Base-by-base conservation (phyloP, 257 asterid species). In the Forsythia suspensa region DNA sequence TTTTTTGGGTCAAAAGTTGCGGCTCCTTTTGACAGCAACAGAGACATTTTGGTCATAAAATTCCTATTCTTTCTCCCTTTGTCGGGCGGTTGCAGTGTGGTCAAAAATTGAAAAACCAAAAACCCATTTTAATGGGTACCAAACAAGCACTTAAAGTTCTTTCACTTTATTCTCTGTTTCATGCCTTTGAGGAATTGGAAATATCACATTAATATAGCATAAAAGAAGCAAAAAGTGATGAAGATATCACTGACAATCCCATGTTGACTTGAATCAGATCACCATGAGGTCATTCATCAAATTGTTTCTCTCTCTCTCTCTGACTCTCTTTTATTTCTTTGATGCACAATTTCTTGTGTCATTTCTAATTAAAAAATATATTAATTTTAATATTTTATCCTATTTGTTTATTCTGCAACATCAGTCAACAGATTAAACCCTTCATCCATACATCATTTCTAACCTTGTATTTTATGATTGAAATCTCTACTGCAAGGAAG, bases 371-470 rank as follows among this genome's bases (percentile, higher is more conserved):
- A 6, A 46, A 75, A 20, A 59, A 46, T n/a, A 39, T 37, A 48
- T 6, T 7, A 29, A 48, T 42, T 41, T 29, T 29, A 29, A 29
- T 29, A 29, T 29, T 29, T 40, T 6, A 41, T 52, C 61, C 55
- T 69, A 61, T 18, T 5, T 36, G 4, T 37, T 38, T 20, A 37
- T 37, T 34, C 77, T 39, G 57, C 46, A 8, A 78, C 41, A 74
- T 51, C 76, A 63, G 59, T 74, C 65, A 61, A 70, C 11, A 77
- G 57, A 78, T n/a, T 48, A 74, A 37, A 51, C 36, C 24, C 43
- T 72, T 65, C 16, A 36, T 63, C 68, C 8, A 10, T 51, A 13
- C 61, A 21, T 10, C 15, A 43, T 44, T 36, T 74, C 69, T 51
- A 66, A 36, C 46, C 29, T 38, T 70, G 34, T 70, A 5, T 59